phyloP scores from a whole-genome alignment of 495 filamentous ascomycete species.

The Xylaria castorea region DNA sequence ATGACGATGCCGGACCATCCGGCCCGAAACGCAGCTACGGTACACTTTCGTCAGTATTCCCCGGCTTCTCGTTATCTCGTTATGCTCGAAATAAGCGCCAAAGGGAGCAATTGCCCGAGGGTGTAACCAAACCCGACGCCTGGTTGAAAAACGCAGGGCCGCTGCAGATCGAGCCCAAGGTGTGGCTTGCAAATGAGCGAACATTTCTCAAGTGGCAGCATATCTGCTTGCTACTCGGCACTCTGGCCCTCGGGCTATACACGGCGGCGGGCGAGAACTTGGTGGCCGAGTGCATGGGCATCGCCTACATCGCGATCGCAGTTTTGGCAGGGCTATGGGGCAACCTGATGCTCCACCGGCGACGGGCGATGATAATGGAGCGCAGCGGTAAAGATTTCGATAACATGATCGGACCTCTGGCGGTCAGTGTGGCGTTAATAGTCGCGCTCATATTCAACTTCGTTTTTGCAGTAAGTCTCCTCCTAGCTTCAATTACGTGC shows the following conservation, averaged over 20 bases:
- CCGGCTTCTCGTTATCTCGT: slow-evolving; percentile 74
- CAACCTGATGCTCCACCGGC: slow-evolving; percentile 77
- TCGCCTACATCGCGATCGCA: slow-evolving; percentile 83
- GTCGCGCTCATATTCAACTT: slow-evolving; percentile 87
- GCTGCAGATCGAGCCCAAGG: slow-evolving; percentile 91
- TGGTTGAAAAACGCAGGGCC: slow-evolving; percentile 95
- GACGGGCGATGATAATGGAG: slow-evolving; percentile 78
- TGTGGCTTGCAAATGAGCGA: slow-evolving; percentile 97
- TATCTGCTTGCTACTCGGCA: slow-evolving; percentile 83
- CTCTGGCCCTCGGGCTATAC: slow-evolving; percentile 81
- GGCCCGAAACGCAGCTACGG: slow-evolving; percentile 48
- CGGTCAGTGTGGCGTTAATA: slow-evolving; percentile 80
- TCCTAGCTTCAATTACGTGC: background rate
- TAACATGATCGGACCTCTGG: slow-evolving; percentile 79
- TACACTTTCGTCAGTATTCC: slow-evolving; percentile 65
- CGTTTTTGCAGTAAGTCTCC: slow-evolving; percentile 69
- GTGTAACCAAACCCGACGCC: slow-evolving; percentile 78
- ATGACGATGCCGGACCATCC: slow-evolving; percentile 42
- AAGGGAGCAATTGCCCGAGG: slow-evolving; percentile 68
- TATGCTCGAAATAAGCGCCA: slow-evolving; percentile 64
- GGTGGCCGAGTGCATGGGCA: slow-evolving; percentile 74
- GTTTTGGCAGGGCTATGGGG: slow-evolving; percentile 87
- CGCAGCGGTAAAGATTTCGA: slow-evolving; percentile 93
- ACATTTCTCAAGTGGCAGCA: slow-evolving; percentile 99
- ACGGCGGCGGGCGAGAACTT: slow-evolving; percentile 81